A percentile compares a stretch with the other conserved stretches of the same genome.
These are phyloP conservation scores for Ceratopteris richardii DNA, from an alignment of 75 land plant genomes.

Conservation along the genomic window DNA sequence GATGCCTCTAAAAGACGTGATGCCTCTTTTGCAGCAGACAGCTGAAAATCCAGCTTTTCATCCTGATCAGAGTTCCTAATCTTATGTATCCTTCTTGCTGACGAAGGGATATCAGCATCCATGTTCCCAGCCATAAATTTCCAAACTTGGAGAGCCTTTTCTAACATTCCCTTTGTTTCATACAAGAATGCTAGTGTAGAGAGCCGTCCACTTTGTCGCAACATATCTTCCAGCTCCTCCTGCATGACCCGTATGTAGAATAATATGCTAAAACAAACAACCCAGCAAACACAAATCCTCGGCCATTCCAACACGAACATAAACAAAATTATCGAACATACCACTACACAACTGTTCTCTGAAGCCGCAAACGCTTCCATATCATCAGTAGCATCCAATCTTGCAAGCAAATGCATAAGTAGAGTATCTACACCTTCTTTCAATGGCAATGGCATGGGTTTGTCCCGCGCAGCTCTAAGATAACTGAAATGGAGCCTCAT, in stretches of 20 bases:
- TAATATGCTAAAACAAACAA: too few species aligned
- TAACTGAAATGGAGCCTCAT: conserved; percentile 60
- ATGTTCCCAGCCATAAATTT: conserved; percentile 54
- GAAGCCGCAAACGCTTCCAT: conserved; percentile 86
- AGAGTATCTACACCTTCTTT: conserved; percentile 93
- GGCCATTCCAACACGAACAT: not conserved
- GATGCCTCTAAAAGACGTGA: conserved; percentile 76
- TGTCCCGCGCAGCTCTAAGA: conserved; percentile 43
- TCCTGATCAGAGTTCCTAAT: conserved; percentile 7
- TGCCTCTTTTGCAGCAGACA: conserved; percentile 77
- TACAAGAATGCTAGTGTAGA: conserved; percentile 86
- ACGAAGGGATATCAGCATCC: conserved; percentile 21
- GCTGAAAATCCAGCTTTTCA: conserved; percentile 17
- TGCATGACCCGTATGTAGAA: conserved; percentile 63
- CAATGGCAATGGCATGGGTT: conserved; percentile 37
- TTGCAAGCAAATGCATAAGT: conserved; percentile 75
- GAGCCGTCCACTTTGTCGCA: conserved; percentile 75
- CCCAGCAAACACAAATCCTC: too few species aligned
- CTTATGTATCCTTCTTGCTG: conserved; percentile 7
- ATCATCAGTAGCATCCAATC: conserved; percentile 46
- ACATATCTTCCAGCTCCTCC: conserved; percentile 89
- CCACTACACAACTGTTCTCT: conserved; percentile 78
- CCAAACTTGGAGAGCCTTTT: conserved; percentile 80
- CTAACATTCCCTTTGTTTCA: conserved; percentile 71
- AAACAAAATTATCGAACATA: conserved; percentile 16